Conservation (phyloP, 257 asterid species). For the Eustoma russellianum region DNA sequence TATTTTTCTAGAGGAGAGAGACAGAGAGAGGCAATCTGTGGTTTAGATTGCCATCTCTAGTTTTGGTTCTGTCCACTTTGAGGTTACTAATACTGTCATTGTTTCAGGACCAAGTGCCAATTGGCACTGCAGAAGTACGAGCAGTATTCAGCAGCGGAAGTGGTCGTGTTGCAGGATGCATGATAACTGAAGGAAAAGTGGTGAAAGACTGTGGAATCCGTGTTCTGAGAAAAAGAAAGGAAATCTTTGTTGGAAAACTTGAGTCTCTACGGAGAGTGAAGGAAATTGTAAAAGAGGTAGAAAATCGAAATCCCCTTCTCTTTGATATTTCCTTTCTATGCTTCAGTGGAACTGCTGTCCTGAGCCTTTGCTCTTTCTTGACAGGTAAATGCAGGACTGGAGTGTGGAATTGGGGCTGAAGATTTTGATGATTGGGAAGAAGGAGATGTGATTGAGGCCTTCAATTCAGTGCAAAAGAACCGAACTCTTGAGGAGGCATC, state of each 20-base stretch:
- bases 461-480: constrained; percentile 66
- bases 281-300: constrained; percentile 94
- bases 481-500: constrained; percentile 99
- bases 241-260: constrained; percentile 64
- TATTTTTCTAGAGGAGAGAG: no score
- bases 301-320: neutral
- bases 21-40: no score
- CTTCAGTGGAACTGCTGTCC: neutral
- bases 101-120: constrained; percentile 68
- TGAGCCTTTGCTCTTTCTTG: neutral
- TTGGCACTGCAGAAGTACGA: constrained; percentile 88
- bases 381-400: constrained; percentile 92
- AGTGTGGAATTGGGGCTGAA: constrained; percentile 81
- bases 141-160: constrained; percentile 97
- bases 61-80: no score
- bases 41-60: no score
- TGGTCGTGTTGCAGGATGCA: constrained; percentile 97
- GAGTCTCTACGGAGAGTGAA: constrained; percentile 80
- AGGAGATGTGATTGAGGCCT: constrained; percentile 77
- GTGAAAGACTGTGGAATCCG: constrained; percentile 82
- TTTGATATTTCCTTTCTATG: neutral
- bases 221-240: constrained; percentile 66
- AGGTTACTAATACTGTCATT: neutral
- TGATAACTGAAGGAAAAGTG: constrained; percentile 86
- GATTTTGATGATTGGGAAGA: constrained; percentile 72